Evolutionary conservation across 495 filamentous ascomycete species (phyloP).

Genomic region (Lineolata rhizophorae): DNA sequence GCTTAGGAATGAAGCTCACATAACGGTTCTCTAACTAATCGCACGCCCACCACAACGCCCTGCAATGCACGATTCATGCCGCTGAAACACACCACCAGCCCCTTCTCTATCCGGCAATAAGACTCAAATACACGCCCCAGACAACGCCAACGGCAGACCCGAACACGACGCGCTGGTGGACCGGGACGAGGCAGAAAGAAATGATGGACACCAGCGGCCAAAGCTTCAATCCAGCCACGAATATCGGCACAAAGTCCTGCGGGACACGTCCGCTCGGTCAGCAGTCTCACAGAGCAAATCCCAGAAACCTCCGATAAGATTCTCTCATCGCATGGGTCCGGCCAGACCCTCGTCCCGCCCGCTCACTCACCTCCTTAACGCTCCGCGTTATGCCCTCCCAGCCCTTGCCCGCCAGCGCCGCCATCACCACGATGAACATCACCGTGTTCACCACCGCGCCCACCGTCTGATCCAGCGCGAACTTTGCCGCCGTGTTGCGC

Average conservation of each 20-base stretch:
- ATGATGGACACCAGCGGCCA: constrained; percentile 1
- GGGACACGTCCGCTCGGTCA: background rate
- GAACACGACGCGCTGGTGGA: constrained; percentile 2
- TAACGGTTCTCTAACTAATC: too few relatives aligned
- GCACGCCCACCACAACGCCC: too few relatives aligned
- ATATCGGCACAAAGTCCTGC: constrained; percentile 1
- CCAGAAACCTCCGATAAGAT: too few relatives aligned
- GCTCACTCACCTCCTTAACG: too few relatives aligned
- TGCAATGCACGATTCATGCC: too few relatives aligned
- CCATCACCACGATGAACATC: constrained; percentile 42
- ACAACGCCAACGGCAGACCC: constrained; percentile 1
- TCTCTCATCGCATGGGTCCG: too few relatives aligned
- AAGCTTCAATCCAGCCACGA: constrained; percentile 1
- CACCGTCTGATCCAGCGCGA: constrained; percentile 61
- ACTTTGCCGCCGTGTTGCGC: constrained; percentile 9
- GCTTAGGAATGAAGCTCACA: too few relatives aligned
- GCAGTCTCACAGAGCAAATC: background rate
- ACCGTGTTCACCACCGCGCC: constrained; percentile 58
- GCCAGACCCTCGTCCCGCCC: too few relatives aligned
- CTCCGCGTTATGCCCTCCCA: constrained; percentile 1
- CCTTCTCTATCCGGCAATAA: too few relatives aligned
- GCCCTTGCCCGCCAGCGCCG: constrained; percentile 20
- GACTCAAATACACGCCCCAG: constrained; percentile 2
- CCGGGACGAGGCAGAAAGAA: constrained; percentile 1
- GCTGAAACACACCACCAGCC: too few relatives aligned